Base-by-base conservation (phyloP, 75 land plant genomes). In the Pinus albicaulis region DNA sequence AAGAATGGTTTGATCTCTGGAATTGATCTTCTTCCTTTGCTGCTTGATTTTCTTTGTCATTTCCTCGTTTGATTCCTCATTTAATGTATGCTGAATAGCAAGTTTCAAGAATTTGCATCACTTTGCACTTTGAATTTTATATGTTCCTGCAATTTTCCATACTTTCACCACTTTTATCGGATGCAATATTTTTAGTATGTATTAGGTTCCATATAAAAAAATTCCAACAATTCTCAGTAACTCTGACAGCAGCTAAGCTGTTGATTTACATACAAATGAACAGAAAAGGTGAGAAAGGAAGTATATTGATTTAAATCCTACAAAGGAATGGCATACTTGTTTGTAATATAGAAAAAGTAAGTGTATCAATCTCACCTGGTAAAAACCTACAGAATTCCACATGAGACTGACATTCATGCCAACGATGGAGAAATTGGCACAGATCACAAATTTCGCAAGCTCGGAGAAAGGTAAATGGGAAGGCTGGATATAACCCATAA, bases 381-480 rank as follows among this genome's bases (percentile, higher is more conserved):
- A 96, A 68, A 96, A 96, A 55, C 97, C 97, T 63, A 96, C 99
- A 16, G 97, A 96, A 60, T 96, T 96, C 95, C 94, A 94, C 99
- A 96, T 96, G n/a, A 96, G 83, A 77, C 98, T 93, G 55, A 96
- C 91, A 86, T 96, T 96, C 99, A 96, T 96, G 24, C 98, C 98
- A 70, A 96, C 99, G 78, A 96, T 96, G 20, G 99, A 96, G 65
- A 92, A 90, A 73, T 96, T 96, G 25, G 99, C 93, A 87, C 91
- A 92, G 3, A 96, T 62, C 0, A 91, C 89, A 89, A 94, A 96
- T 77, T 90, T 94, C 16, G 86, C 76, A 20, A 96, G 90, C 26
- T 96, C 95, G 26, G 80, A 26, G 13, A 89, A 36, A 2, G 99
- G 99, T 68, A 94, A 77, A 76, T 94, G 91, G 13, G 98, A 87